Conservation (phyloP, 1,284 basidiomycete species). For the Gomphus bonarii region DNA sequence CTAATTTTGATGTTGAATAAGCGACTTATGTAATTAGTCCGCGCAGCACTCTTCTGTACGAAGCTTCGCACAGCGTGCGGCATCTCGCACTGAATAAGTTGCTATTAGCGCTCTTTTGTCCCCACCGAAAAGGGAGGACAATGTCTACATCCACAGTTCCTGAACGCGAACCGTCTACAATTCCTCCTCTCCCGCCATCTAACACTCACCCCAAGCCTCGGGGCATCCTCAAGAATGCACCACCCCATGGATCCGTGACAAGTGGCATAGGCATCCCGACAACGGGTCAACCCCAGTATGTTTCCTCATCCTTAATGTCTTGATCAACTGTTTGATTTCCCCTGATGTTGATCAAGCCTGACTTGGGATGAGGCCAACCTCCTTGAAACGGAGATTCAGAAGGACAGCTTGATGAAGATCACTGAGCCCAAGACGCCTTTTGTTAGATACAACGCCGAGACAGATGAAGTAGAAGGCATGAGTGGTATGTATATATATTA, state of each 20-base stretch:
- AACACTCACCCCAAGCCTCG: conserved; percentile 1
- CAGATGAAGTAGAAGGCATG: conserved; percentile 64
- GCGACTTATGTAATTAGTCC: too few species aligned
- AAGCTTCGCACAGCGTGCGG: too few species aligned
- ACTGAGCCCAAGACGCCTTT: conserved; percentile 95
- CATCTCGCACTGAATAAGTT: not conserved
- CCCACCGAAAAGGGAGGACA: not conserved
- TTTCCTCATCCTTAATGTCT: conserved; percentile 1
- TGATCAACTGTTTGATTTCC: not conserved
- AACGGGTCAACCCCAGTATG: conserved; percentile 30
- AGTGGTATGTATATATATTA: not conserved
- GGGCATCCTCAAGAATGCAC: conserved; percentile 75
- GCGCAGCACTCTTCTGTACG: too few species aligned
- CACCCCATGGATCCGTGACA: conserved; percentile 25
- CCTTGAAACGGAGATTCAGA: conserved; percentile 81
- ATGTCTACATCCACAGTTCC: conserved; percentile 1
- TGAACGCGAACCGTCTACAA: not conserved
- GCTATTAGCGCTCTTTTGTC: not conserved
- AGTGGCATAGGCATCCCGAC: conserved; percentile 30
- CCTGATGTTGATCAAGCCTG: conserved; percentile 29
- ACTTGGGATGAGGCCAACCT: conserved; percentile 93
- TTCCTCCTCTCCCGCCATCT: conserved; percentile 4
- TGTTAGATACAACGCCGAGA: conserved; percentile 81
- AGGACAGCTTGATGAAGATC: conserved; percentile 94
- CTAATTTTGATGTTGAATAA: too few species aligned